phyloP scores from a whole-genome alignment of 106 monocot genomes.

The Narthecium ossifragum region DNA sequence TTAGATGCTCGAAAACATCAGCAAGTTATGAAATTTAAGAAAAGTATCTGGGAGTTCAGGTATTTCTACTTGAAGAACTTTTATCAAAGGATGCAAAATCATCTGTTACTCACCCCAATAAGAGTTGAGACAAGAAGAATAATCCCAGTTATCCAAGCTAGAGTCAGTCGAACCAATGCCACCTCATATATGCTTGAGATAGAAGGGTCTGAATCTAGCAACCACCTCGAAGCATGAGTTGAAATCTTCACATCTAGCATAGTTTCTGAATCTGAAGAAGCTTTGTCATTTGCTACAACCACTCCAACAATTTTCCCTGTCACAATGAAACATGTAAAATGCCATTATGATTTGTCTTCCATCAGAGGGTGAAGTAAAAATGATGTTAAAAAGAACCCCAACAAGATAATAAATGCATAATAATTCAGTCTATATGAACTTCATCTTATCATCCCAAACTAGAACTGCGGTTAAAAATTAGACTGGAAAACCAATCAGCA shows the following conservation, averaged over 20 bases:
- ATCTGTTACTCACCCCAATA: slow-evolving; percentile 53
- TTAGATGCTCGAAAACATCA: neutral
- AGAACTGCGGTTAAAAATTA: no score
- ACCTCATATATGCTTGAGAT: slow-evolving; percentile 21
- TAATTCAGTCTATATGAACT: no score
- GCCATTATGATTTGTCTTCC: no score
- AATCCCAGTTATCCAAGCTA: slow-evolving; percentile 95
- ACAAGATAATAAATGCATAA: no score
- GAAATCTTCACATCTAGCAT: slow-evolving; percentile 30
- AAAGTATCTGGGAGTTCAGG: neutral
- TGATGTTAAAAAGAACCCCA: no score
- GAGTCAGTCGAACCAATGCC: slow-evolving; percentile 53
- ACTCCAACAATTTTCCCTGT: slow-evolving; percentile 72
- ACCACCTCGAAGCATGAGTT: slow-evolving; percentile 23
- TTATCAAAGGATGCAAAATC: neutral
- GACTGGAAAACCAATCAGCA: no score
- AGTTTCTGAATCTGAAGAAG: slow-evolving; percentile 10
- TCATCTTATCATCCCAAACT: no score
- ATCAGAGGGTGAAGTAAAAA: no score
- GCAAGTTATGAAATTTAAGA: neutral
- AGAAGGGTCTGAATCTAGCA: slow-evolving; percentile 32
- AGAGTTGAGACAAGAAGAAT: slow-evolving; percentile 81
- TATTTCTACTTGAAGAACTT: neutral
- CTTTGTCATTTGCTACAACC: slow-evolving; percentile 29
- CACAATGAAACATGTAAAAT: neutral